Evolutionary conservation across 495 filamentous ascomycete genomes (phyloP).

Genomic region (Clohesyomyces aquaticus): DNA sequence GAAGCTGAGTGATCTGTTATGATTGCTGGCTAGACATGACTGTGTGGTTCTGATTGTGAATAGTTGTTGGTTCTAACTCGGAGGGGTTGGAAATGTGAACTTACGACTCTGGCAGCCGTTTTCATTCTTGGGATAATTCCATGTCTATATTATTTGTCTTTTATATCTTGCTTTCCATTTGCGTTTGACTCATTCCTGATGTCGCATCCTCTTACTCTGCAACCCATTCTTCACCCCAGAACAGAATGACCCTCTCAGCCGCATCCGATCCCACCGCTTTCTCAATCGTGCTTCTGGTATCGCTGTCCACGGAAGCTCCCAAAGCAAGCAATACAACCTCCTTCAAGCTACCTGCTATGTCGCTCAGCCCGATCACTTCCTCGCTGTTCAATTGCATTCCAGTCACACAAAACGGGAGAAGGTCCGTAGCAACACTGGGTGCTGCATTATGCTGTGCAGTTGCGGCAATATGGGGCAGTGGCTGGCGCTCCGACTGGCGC

Average conservation of each 20-base stretch:
- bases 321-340: conserved; percentile 24
- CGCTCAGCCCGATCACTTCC: conserved; percentile 38
- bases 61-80: no score
- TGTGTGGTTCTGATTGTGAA: no score
- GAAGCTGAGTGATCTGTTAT: no score
- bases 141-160: no score
- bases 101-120: no score
- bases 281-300: conserved; percentile 17
- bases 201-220: conserved; percentile 17
- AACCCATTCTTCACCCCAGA: conserved; percentile 43
- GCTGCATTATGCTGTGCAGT: no score
- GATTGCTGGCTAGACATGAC: no score
- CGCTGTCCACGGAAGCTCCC: conserved; percentile 14
- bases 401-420: conserved; percentile 42
- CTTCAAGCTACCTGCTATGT: conserved; percentile 33
- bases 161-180: neutral
- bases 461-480: neutral
- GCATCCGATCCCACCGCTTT: conserved; percentile 37
- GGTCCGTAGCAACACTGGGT: no score
- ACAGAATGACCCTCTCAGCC: conserved; percentile 38
- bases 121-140: no score
- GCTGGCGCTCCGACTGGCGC: neutral
- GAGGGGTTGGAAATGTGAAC: no score
- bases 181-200: neutral
- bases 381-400: conserved; percentile 33